Percentiles rank a stretch among this genome's conserved stretches.
These are phyloP conservation scores for Termitomyces sp. DNA, from an alignment of 768 basidiomycete species.

Conservation along the genomic window DNA sequence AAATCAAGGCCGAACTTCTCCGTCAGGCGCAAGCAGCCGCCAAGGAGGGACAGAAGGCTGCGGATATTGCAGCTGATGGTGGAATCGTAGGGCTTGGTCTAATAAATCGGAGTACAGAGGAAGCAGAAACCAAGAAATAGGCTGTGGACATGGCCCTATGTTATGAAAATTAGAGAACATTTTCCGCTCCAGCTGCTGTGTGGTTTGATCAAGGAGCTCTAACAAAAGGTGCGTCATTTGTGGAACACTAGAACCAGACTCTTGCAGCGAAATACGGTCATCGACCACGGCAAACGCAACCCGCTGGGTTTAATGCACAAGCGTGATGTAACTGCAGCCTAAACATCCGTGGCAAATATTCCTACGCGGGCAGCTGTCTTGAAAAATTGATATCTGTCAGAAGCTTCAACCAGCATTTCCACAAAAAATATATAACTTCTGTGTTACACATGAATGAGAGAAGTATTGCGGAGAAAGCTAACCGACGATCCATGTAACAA, in stretches of 20 bases:
- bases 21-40: slow-evolving; percentile 60
- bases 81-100: slow-evolving; percentile 74
- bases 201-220: background rate
- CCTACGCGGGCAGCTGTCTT: background rate
- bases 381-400: too few relatives aligned
- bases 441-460: background rate
- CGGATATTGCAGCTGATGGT: slow-evolving; percentile 67
- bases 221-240: background rate
- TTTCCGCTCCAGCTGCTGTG: background rate
- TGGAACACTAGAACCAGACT: background rate
- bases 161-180: background rate
- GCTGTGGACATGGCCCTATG: background rate
- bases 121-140: slow-evolving; percentile 10
- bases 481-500: too few relatives aligned
- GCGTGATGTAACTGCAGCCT: too few relatives aligned
- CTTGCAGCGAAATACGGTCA: background rate
- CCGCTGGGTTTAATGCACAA: too few relatives aligned
- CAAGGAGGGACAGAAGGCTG: slow-evolving; percentile 65
- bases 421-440: background rate
- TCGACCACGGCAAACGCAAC: background rate
- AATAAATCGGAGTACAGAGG: slow-evolving; percentile 48
- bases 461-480: too few relatives aligned
- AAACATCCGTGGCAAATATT: background rate
- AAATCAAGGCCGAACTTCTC: slow-evolving; percentile 67
- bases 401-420: too few relatives aligned